These are phyloP conservation scores for Colletotrichum sp. DNA, from an alignment of 2,329 filamentous ascomycete species.

Conservation along the genomic window DNA sequence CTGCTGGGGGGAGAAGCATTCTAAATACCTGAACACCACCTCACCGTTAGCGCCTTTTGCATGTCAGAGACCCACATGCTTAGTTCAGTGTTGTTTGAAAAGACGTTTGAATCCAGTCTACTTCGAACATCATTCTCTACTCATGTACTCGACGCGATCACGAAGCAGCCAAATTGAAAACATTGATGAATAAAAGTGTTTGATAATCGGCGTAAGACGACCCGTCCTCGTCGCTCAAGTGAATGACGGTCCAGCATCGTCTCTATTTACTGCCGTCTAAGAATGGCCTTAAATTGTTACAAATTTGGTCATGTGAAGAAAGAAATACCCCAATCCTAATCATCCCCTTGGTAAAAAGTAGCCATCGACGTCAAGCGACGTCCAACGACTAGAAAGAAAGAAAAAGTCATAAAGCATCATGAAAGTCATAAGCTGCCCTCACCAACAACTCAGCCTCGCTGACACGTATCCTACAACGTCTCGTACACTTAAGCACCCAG, in stretches of 20 bases:
- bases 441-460: neutral
- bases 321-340: neutral
- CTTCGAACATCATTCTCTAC: neutral
- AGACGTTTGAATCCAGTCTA: neutral
- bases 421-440: conserved; percentile 1
- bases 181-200: neutral
- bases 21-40: neutral
- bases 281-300: neutral
- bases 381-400: neutral
- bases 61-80: neutral
- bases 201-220: neutral
- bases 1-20: neutral
- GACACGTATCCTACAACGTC: neutral
- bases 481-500: conserved; percentile 18
- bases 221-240: neutral
- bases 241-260: neutral
- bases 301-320: neutral
- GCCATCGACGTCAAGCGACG: neutral
- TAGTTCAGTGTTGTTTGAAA: neutral
- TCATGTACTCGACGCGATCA: neutral
- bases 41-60: neutral
- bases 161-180: neutral
- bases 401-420: neutral
- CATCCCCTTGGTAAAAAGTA: neutral
- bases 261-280: neutral